These are phyloP conservation scores for Penicillium sp. DNA, from an alignment of 2,329 filamentous ascomycete species.

Conservation along the genomic window DNA sequence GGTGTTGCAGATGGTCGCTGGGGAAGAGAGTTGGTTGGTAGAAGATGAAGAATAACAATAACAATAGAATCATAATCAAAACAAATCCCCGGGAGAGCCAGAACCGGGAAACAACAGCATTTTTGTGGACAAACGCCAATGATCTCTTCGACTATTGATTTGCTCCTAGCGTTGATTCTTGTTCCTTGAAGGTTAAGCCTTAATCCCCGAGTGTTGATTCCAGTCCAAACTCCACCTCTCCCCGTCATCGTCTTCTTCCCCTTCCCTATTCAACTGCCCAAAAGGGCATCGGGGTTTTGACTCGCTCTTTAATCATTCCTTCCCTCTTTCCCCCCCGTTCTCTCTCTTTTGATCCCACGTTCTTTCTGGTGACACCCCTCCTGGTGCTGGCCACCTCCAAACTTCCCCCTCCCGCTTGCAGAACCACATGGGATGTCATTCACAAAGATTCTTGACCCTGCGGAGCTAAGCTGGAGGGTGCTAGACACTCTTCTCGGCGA, in stretches of 20 bases:
- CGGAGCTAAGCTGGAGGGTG: slow-evolving; percentile 32
- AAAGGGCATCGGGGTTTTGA: slow-evolving; percentile 5
- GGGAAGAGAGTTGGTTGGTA: no score
- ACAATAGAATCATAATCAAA: no score
- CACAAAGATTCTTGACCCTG: slow-evolving; percentile 28
- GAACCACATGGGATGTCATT: slow-evolving; percentile 31
- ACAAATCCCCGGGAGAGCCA: no score
- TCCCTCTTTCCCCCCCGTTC: slow-evolving; percentile 1
- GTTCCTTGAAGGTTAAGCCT: slow-evolving; percentile 15
- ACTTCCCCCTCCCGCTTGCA: slow-evolving; percentile 7
- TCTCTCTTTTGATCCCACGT: slow-evolving; percentile 4
- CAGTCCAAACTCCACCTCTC: slow-evolving; percentile 12
- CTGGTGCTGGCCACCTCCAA: slow-evolving; percentile 2
- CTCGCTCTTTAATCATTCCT: slow-evolving; percentile 4
- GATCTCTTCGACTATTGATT: slow-evolving; percentile 15
- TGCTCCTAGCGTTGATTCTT: slow-evolving; percentile 19
- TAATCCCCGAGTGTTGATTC: slow-evolving; percentile 17
- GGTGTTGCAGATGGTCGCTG: no score
- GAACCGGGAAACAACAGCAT: no score
- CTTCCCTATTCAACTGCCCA: slow-evolving; percentile 9
- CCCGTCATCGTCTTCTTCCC: slow-evolving; percentile 1
- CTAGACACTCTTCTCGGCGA: slow-evolving; percentile 26
- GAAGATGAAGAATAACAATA: no score
- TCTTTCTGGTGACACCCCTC: background rate
- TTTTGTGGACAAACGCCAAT: no score